Evolutionary conservation across 768 basidiomycete genomes (phyloP), one percentile per base, ranked within the genome.

Genomic region (Kwoniella botswanensis): DNA sequence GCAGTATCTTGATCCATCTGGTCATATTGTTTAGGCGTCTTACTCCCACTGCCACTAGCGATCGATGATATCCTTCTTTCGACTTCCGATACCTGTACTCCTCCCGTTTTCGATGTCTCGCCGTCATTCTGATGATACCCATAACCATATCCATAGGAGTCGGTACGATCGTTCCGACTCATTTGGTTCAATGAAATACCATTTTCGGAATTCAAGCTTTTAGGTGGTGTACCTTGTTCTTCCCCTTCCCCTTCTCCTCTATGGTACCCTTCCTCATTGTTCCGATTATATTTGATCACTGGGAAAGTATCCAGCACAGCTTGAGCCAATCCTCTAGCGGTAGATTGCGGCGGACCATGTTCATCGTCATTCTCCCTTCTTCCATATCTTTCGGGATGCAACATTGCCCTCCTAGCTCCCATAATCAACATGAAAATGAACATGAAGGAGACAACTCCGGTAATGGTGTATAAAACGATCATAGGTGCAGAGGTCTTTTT

Each of bases 251-350:
- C 55, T 56, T 10, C 61, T 52, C 52, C 52, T 18, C 11, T 61
- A 21, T 57, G 50, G 42, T 43, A 50, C 5, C 53, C 53, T 21
- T 41, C 17, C 41, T 21, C 26, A 18, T 52, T 46, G 21, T 60
- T 62, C 77, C 82, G 54, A 18, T 72, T 71, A 76, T 94, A 98
- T 82, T 94, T 93, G 84, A 96, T 90, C 72, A 97, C 85, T 4
- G 95, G 94, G 85, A 98, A 98, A 3, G 94, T 97, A 75, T 98
- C 95, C 65, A 98, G 86, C 68, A 98, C 94, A 21, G 96, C 96
- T 21, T 93, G 89, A 1, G 93, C 92, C 62, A 98, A 86, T 7
- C 94, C 94, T n/a, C 88, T 86, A 0, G 93, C 91, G 3, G 93
- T 89, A 61, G 89, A 90, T 68, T 85, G 85, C 2, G 81, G 71